Base-by-base conservation (phyloP, 495 filamentous ascomycete species). In the Lasiosphaeria miniovina region DNA sequence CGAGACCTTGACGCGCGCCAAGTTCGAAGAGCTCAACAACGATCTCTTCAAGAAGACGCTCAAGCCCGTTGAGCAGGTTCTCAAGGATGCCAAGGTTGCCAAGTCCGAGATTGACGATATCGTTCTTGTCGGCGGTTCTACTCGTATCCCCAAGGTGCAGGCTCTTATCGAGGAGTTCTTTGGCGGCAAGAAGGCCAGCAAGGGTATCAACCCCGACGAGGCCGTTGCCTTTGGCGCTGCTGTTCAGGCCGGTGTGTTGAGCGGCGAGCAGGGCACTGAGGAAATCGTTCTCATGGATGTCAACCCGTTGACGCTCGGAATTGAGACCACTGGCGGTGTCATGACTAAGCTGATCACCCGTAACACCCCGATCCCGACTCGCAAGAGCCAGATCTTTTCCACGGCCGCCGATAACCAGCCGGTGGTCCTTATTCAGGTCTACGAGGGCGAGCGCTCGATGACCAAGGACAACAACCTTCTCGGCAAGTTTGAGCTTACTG, bases 11-110 rank as follows among this genome's bases (percentile, higher is more conserved):
- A 97, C 94, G 72, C 90, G 94, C 57, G 94, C 94, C 80, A 97
- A 97, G 84, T 99, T 99, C 75, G 95, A 99, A 76, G 95, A 98
- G 80, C 82, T 98, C 65, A 97, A 97, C 86, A 90, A 90, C 66
- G 95, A 99, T 74, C 87, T 99, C 61, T 98, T 99, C 85, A 93
- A 93, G 84, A 93, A 90, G 83, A 99, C 95, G 62, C 87, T 99
- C 54, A 96, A 97, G 85, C 95, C 95, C 41, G 95, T 99, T 58
- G 93, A 98, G 80, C 95, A 97, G 82, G 91, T 96, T 60, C 82
- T 96, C 69, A 92, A 91, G 82, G 91, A 96, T 63, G 89, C 90
- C 68, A 92, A 93, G 83, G 84, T 91, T 68, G 89, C 90, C 84
- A 94, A 93, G 85, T 77, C 78, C 55, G 90, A 95, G 59, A 75